These are phyloP conservation scores for Kokia cookei DNA, from an alignment of 441 rosid species.

Conservation along the genomic window DNA sequence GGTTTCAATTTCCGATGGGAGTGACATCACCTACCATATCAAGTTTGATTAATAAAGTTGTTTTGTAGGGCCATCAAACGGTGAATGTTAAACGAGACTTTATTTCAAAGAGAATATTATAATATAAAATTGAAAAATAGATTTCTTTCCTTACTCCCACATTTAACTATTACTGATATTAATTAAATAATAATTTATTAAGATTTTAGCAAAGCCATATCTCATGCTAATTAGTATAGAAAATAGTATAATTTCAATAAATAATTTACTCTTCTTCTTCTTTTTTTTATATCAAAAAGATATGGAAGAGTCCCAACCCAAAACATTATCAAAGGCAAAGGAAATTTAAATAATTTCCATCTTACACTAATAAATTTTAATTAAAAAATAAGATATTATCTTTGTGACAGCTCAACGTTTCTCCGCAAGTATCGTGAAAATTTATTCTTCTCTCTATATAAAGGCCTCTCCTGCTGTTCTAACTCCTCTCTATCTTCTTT, in stretches of 20 bases:
- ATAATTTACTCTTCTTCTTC: too few species aligned
- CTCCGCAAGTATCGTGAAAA: background rate
- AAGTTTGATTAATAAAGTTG: background rate
- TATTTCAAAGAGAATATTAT: background rate
- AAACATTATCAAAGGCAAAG: background rate
- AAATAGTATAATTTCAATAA: too few species aligned
- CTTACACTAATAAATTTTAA: background rate
- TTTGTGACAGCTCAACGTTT: conserved; percentile 19
- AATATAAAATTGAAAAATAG: too few species aligned
- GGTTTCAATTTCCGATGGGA: background rate
- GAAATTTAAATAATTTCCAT: too few species aligned
- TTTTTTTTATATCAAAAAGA: background rate
- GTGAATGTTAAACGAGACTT: conserved; percentile 7
- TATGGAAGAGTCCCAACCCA: background rate
- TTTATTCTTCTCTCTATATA: conserved; percentile 21
- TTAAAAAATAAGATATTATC: background rate
- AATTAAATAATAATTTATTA: too few species aligned
- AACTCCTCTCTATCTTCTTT: background rate
- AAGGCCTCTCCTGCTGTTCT: background rate
- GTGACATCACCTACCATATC: background rate
- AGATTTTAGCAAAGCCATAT: too few species aligned
- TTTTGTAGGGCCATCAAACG: background rate
- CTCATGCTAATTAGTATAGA: too few species aligned
- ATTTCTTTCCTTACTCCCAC: too few species aligned
- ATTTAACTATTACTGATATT: too few species aligned